A percentile compares a stretch with the other conserved stretches of the same genome.
phyloP scores from a whole-genome alignment of 179 eudicot species.

The Silene coronaria region DNA sequence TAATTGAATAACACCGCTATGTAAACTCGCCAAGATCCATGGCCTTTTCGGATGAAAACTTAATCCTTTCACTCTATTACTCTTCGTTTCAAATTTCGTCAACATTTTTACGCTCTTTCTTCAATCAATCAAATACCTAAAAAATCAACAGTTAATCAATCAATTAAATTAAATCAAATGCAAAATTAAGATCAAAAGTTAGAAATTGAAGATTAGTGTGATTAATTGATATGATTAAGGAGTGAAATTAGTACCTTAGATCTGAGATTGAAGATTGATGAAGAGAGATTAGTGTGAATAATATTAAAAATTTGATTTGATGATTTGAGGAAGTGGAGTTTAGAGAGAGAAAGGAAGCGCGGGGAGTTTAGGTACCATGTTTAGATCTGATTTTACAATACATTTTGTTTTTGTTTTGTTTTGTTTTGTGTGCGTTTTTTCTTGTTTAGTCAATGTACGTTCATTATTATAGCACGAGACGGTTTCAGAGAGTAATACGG shows the following conservation, averaged over 20 bases:
- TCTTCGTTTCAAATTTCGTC: conserved; percentile 85
- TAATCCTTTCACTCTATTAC: conserved; percentile 76
- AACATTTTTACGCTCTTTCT: conserved; percentile 34
- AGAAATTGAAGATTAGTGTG: neutral
- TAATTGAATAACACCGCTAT: conserved; percentile 75
- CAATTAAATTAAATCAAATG: too few species aligned
- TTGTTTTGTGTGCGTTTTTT: too few species aligned
- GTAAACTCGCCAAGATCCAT: conserved; percentile 77
- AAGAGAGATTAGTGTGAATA: neutral
- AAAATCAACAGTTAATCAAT: neutral
- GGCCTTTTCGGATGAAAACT: conserved; percentile 71
- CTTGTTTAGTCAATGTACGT: too few species aligned
- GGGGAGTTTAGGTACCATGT: too few species aligned
- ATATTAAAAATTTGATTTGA: too few species aligned
- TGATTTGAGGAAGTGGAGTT: too few species aligned
- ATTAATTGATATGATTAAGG: neutral
- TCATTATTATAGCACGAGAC: too few species aligned
- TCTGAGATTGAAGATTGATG: neutral
- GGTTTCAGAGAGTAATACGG: too few species aligned
- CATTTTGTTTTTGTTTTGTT: too few species aligned
- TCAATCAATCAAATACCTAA: neutral
- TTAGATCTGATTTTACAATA: too few species aligned
- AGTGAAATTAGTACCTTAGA: neutral
- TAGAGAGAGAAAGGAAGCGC: too few species aligned
- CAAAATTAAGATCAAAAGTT: neutral